phyloP scores from a whole-genome alignment of 1,284 basidiomycete species.

The Agroathelia rolfsii region DNA sequence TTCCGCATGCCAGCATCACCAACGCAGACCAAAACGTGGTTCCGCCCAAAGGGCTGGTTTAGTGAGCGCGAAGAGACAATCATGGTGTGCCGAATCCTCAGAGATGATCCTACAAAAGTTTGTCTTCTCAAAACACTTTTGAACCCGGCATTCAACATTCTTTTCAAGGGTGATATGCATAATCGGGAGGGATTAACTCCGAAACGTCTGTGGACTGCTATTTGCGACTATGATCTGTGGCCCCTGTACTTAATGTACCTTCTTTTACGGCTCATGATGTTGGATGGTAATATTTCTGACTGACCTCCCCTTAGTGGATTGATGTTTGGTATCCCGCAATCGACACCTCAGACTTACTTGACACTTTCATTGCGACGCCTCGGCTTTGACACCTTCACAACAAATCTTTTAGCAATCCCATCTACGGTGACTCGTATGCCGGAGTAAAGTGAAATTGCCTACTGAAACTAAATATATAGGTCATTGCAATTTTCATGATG shows the following conservation, averaged over 20 bases:
- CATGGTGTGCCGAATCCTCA: slow-evolving; percentile 46
- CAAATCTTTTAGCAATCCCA: slow-evolving; percentile 55
- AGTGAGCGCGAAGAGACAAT: slow-evolving; percentile 45
- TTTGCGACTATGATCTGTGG: slow-evolving; percentile 63
- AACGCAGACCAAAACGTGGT: slow-evolving; percentile 60
- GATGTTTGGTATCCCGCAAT: slow-evolving; percentile 36
- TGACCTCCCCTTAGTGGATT: slow-evolving; percentile 27
- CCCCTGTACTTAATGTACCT: slow-evolving; percentile 53
- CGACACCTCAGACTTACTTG: slow-evolving; percentile 45
- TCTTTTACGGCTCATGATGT: slow-evolving; percentile 37
- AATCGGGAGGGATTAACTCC: slow-evolving; percentile 61
- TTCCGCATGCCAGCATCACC: slow-evolving; percentile 63
- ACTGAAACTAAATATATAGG: slow-evolving; percentile 48
- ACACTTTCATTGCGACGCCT: slow-evolving; percentile 50
- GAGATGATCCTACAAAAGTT: slow-evolving; percentile 63
- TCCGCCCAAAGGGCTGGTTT: slow-evolving; percentile 65
- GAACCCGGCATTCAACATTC: background rate
- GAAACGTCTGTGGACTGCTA: slow-evolving; percentile 41
- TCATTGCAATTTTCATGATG: slow-evolving; percentile 33
- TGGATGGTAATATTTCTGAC: slow-evolving; percentile 11
- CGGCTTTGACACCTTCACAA: slow-evolving; percentile 51
- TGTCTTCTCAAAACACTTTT: background rate
- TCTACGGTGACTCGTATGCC: slow-evolving; percentile 31
- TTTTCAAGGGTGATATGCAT: slow-evolving; percentile 54
- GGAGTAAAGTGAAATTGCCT: too few species aligned